Evolutionary conservation across 1,284 basidiomycete species (phyloP).

Genomic region (Thecaphora thlaspeos): DNA sequence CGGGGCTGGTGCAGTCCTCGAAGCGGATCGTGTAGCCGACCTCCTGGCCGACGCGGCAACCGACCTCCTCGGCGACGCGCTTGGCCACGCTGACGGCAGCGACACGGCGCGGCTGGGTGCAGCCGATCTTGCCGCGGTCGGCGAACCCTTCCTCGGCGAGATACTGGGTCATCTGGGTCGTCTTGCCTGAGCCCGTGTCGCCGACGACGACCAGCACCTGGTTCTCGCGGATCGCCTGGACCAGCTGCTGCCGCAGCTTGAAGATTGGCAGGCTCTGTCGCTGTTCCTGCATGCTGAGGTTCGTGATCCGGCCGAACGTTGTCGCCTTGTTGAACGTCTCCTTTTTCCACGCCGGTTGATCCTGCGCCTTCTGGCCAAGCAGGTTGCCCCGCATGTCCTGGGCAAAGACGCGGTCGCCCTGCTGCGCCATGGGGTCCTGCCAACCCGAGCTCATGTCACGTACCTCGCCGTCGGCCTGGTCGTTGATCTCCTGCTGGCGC

Average conservation of each 20-base stretch:
- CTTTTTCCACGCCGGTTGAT: no score
- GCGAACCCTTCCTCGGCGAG: slow-evolving; percentile 69
- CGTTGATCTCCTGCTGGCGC: no score
- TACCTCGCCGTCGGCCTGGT: no score
- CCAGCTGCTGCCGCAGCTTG: slow-evolving; percentile 46
- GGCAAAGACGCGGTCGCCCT: no score
- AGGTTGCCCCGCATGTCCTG: no score
- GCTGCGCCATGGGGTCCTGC: no score
- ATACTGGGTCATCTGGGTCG: slow-evolving; percentile 98
- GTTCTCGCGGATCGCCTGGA: slow-evolving; percentile 81
- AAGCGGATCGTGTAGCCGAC: slow-evolving; percentile 99
- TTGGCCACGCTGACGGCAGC: slow-evolving; percentile 98
- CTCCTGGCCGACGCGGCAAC: slow-evolving; percentile 85
- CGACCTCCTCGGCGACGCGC: slow-evolving; percentile 98
- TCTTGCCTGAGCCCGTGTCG: slow-evolving; percentile 97
- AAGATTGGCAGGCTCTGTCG: slow-evolving; percentile 54
- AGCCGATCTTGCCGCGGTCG: slow-evolving; percentile 88
- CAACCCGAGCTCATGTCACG: no score
- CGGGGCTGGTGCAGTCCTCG: slow-evolving; percentile 82
- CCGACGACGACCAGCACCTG: slow-evolving; percentile 96
- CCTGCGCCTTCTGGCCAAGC: no score
- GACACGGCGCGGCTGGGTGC: slow-evolving; percentile 94
- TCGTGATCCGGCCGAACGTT: no score
- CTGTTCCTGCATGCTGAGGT: slow-evolving; percentile 54
- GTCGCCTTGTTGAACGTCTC: no score